Evolutionary conservation across 805 yeast genomes (phyloP).

Genomic region (Schwanniomyces vanrijiae): DNA sequence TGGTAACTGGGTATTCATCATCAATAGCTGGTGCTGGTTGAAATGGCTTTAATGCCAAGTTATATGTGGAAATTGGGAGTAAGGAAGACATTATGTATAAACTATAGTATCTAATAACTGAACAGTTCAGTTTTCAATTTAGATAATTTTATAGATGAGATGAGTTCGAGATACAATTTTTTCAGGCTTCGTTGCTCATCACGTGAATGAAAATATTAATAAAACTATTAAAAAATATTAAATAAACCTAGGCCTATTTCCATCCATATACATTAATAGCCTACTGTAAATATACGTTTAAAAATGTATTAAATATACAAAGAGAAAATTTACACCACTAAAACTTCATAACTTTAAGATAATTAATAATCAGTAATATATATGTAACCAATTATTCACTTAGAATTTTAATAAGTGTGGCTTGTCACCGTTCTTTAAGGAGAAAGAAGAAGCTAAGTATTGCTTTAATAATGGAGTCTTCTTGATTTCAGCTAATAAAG

Average conservation of each 20-base stretch:
- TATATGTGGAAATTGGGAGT: conserved; percentile 84
- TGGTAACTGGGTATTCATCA: conserved; percentile 83
- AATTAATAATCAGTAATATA: conserved; percentile 8
- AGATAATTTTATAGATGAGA: not conserved
- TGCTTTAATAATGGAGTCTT: conserved; percentile 96
- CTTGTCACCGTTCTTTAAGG: conserved; percentile 96
- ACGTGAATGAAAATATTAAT: not conserved
- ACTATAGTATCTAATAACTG: not conserved
- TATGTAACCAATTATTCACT: conserved; percentile 4
- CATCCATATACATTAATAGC: not conserved
- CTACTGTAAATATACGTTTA: conserved; percentile 3
- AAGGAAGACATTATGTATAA: conserved; percentile 58
- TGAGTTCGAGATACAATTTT: not conserved
- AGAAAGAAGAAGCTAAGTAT: conserved; percentile 93
- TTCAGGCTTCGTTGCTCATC: not conserved
- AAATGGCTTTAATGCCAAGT: conserved; percentile 83
- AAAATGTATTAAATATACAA: conserved; percentile 33
- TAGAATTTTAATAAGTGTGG: conserved; percentile 98
- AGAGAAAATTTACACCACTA: conserved; percentile 18
- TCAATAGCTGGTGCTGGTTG: conserved; percentile 85
- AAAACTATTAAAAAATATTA: not conserved
- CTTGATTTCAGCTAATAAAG: conserved; percentile 90
- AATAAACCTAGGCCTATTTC: not conserved
- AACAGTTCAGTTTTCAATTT: not conserved
- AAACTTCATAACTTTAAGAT: conserved; percentile 11